These are phyloP conservation scores for Pseudogymnoascus sp. DNA, from an alignment of 2,329 filamentous ascomycete genomes.

Conservation along the genomic window DNA sequence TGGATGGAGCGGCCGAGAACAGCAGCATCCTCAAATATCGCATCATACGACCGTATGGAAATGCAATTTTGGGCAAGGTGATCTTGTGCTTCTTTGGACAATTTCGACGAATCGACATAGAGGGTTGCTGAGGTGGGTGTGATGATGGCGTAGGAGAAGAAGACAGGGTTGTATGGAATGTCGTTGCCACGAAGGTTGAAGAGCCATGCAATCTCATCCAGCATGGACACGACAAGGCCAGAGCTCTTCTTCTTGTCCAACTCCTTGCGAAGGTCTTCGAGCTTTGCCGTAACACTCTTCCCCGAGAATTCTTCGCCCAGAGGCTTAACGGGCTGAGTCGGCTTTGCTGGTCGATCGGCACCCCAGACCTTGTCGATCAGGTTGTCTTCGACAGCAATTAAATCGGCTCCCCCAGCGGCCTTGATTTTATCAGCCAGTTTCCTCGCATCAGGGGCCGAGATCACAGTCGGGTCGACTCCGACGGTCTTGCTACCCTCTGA, in stretches of 20 bases:
- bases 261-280: conserved; percentile 82
- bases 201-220: conserved; percentile 97
- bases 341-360: conserved; percentile 62
- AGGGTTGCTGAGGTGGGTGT: conserved; percentile 71
- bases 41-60: conserved; percentile 71
- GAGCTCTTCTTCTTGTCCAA: conserved; percentile 82
- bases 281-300: conserved; percentile 75
- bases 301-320: conserved; percentile 70
- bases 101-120: conserved; percentile 76
- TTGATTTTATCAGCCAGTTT: conserved; percentile 82
- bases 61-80: conserved; percentile 68
- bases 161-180: conserved; percentile 96
- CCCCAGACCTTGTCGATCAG: conserved; percentile 91
- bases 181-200: conserved; percentile 94
- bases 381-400: conserved; percentile 73
- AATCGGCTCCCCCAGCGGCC: conserved; percentile 72
- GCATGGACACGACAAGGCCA: conserved; percentile 86
- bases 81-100: conserved; percentile 59
- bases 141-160: conserved; percentile 91
- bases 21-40: conserved; percentile 73
- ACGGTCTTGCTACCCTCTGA: conserved; percentile 81
- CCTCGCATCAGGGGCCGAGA: conserved; percentile 65
- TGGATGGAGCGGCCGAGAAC: conserved; percentile 47
- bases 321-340: conserved; percentile 68
- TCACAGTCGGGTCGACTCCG: conserved; percentile 81